Conservation (phyloP, 108 stramenopile species). For the Licmophora abbreviata region DNA sequence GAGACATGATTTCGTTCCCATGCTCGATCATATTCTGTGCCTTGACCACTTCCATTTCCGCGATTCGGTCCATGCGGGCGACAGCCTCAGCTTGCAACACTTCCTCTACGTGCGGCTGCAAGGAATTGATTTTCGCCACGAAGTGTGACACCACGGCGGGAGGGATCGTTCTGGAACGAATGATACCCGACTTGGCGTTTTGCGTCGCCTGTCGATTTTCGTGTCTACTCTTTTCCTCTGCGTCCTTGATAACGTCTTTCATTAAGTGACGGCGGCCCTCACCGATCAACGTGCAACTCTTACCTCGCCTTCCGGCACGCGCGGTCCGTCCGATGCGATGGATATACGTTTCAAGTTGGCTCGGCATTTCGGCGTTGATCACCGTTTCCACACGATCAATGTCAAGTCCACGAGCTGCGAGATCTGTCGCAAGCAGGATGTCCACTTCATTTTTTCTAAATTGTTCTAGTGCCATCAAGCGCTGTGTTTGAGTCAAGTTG, state of each 20-base stretch:
- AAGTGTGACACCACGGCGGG: slow-evolving; percentile 68
- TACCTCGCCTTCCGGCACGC: slow-evolving; percentile 90
- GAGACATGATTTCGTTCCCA: slow-evolving; percentile 53
- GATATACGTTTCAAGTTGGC: slow-evolving; percentile 88
- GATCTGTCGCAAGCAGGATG: slow-evolving; percentile 93
- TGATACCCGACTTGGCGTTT: slow-evolving; percentile 26
- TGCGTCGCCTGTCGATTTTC: slow-evolving; percentile 14
- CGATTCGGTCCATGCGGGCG: slow-evolving; percentile 74
- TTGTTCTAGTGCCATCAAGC: slow-evolving; percentile 81
- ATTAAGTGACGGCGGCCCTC: slow-evolving; percentile 82
- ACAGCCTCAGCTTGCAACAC: slow-evolving; percentile 80
- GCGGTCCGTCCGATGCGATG: slow-evolving; percentile 97
- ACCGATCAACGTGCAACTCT: slow-evolving; percentile 90
- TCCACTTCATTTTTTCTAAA: slow-evolving; percentile 88
- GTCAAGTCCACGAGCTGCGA: slow-evolving; percentile 95
- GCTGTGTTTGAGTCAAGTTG: slow-evolving; percentile 83
- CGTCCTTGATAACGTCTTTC: slow-evolving; percentile 88
- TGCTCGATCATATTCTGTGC: slow-evolving; percentile 83
- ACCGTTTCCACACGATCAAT: slow-evolving; percentile 88
- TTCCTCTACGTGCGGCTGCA: slow-evolving; percentile 69
- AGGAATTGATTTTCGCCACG: slow-evolving; percentile 74
- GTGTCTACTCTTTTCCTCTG: slow-evolving; percentile 38
- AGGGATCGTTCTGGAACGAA: slow-evolving; percentile 80
- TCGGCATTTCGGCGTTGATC: slow-evolving; percentile 97
- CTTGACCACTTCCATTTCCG: slow-evolving; percentile 79